A percentile compares a stretch with the other conserved stretches of the same genome.
phyloP scores from a whole-genome alignment of 768 basidiomycete species.

The Boletus rubropictus region DNA sequence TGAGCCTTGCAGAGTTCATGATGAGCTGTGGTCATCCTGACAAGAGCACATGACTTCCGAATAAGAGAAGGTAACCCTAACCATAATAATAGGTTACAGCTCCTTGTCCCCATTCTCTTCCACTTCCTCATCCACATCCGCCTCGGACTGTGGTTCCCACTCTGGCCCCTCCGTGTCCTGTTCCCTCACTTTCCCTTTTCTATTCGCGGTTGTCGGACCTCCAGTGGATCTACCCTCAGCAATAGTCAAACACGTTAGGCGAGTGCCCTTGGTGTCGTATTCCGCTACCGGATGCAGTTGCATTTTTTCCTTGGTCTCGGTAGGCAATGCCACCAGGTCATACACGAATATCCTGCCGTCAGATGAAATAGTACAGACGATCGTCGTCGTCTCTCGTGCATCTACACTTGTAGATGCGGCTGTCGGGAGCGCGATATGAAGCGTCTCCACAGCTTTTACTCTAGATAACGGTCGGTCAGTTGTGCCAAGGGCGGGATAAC shows the following conservation, averaged over 20 bases:
- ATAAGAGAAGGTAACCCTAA: slow-evolving; percentile 12
- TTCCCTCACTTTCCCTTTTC: slow-evolving; percentile 36
- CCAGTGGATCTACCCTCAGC: slow-evolving; percentile 43
- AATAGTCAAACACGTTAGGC: slow-evolving; percentile 69
- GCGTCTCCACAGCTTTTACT: slow-evolving; percentile 73
- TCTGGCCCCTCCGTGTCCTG: slow-evolving; percentile 32
- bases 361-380: slow-evolving; percentile 77
- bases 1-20: slow-evolving; percentile 55
- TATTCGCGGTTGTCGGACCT: slow-evolving; percentile 13
- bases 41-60: not conserved
- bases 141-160: slow-evolving; percentile 19
- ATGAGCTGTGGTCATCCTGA: not conserved
- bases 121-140: slow-evolving; percentile 3
- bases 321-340: slow-evolving; percentile 53
- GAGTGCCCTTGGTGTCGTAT: slow-evolving; percentile 82
- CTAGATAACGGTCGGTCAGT: slow-evolving; percentile 34
- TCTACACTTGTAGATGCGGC: slow-evolving; percentile 10
- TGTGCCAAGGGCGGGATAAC: not conserved
- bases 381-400: slow-evolving; percentile 43
- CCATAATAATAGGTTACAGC: slow-evolving; percentile 1
- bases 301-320: slow-evolving; percentile 14
- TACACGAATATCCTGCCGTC: slow-evolving; percentile 82
- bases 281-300: slow-evolving; percentile 51
- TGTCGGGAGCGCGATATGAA: slow-evolving; percentile 53
- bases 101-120: slow-evolving; percentile 23